Evolutionary conservation across 257 asterid genomes (phyloP).

Genomic region (Lavandula angustifolia): DNA sequence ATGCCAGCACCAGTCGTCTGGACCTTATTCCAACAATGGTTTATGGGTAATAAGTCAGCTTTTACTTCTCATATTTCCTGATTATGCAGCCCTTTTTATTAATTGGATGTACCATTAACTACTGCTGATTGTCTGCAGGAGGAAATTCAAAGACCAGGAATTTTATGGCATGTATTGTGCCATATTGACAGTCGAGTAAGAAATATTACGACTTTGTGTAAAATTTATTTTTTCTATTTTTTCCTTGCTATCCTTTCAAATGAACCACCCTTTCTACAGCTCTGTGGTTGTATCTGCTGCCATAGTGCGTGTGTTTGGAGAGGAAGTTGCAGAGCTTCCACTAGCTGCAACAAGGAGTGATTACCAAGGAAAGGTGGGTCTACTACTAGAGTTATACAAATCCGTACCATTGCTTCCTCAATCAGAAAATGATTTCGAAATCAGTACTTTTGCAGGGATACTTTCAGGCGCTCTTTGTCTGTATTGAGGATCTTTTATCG

Average conservation of each 20-base stretch:
- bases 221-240: background rate
- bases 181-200: conserved; percentile 69
- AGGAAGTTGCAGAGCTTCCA: conserved; percentile 86
- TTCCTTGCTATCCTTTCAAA: background rate
- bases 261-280: conserved; percentile 41
- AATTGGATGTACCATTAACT: background rate
- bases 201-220: conserved; percentile 3
- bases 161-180: conserved; percentile 85
- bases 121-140: conserved; percentile 47
- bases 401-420: background rate
- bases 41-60: conserved; percentile 58
- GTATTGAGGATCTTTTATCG: conserved; percentile 28
- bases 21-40: conserved; percentile 87
- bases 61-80: conserved; percentile 8
- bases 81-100: background rate
- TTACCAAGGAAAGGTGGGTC: conserved; percentile 66
- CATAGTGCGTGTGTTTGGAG: conserved; percentile 73
- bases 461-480: conserved; percentile 56
- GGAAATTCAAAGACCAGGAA: conserved; percentile 64
- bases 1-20: conserved; percentile 59
- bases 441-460: conserved; percentile 57
- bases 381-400: background rate
- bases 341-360: conserved; percentile 69
- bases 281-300: conserved; percentile 73
- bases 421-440: background rate